Base-by-base conservation (phyloP, 148 eudicot genomes). In the Hydrangea macrophylla region DNA sequence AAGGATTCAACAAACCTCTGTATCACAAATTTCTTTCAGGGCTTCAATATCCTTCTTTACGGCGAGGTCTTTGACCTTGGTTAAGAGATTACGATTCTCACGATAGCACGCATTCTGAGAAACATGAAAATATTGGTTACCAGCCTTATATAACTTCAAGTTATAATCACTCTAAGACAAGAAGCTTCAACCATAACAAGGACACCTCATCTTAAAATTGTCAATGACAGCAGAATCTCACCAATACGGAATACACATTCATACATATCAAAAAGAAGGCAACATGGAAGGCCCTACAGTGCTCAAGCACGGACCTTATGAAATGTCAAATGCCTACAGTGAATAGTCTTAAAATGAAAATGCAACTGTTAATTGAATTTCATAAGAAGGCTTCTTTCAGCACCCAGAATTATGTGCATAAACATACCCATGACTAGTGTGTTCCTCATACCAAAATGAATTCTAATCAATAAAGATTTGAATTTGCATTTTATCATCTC, bases 1-100 rank as follows among this genome's bases (percentile, higher is more conserved):
- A 9, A 44, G 44, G 58, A 28, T 48, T 10, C 39, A 20, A 73
- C 77, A 71, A 75, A 85, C 86, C 90, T 80, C 86, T 22, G 62
- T 32, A 60, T 44, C 61, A 58, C 28, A 50, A 33, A 71, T 72
- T 32, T 83, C 81, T 74, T 74, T 73, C 39, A 85, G 80, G 60
- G 76, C 76, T 78, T 74, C 80, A 60, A 85, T 70, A 56, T 83
- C 82, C 76, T 80, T 85, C 83, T 74, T 80, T 3, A 75, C 73
- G 42, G 90, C 85, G 81, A 85, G 73, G 24, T 60, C 78, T 79
- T 56, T 78, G 22, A 75, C 81, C 55, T 58, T 60, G 57, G 44
- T 74, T 69, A 76, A 51, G 24, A 79, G 44, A 9, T 40, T 32
- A 13, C 81, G 83, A 39, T 74, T 73, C 65, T 83, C 55, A 32